Conservation (phyloP, 2,329 filamentous ascomycete genomes). For the Calonectria pauciramosa region DNA sequence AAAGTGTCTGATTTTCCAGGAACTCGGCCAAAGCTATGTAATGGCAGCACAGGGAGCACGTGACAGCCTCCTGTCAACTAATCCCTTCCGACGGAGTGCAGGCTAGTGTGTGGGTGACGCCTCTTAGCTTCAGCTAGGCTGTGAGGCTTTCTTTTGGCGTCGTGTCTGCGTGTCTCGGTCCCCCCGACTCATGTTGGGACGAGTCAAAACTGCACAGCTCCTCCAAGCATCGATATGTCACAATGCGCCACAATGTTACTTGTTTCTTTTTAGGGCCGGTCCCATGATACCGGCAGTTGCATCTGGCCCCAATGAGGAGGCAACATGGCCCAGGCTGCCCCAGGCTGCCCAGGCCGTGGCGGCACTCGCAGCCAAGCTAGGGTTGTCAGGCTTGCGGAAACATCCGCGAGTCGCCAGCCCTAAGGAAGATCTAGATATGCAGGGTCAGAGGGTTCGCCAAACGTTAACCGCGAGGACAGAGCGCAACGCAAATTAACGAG, state of each 20-base stretch:
- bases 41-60: background rate
- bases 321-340: too few species aligned
- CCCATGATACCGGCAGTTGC: too few species aligned
- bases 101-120: background rate
- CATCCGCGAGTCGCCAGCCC: background rate
- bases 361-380: background rate
- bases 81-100: background rate
- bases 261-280: too few species aligned
- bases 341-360: background rate
- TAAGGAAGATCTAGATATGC: background rate
- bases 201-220: constrained; percentile 1
- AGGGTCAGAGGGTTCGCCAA: background rate
- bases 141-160: constrained; percentile 5
- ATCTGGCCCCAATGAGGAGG: too few species aligned
- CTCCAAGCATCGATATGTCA: background rate
- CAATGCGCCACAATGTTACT: background rate
- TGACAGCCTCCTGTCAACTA: background rate
- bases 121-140: background rate
- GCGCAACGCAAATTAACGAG: background rate
- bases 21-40: background rate
- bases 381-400: background rate
- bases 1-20: background rate
- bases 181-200: background rate
- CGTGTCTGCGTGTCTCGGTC: constrained; percentile 9
- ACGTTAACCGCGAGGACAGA: background rate